Percentiles rank a stretch among this genome's conserved stretches.
These are phyloP conservation scores for Suillus spraguei DNA, from an alignment of 768 basidiomycete species.

Conservation along the genomic window DNA sequence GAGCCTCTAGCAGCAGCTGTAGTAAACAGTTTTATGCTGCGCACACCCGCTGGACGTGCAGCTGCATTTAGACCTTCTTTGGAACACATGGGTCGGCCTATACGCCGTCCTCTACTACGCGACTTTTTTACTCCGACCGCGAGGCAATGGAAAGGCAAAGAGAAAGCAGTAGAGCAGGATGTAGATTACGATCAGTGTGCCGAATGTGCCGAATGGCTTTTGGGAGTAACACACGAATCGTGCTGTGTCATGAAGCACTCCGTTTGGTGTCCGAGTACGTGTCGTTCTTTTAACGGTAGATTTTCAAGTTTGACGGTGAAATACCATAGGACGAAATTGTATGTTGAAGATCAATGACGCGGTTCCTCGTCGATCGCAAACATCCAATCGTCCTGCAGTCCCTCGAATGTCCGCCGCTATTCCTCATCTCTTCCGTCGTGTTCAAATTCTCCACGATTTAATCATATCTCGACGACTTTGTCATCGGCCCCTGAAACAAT, in stretches of 20 bases:
- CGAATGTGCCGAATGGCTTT: slow-evolving; percentile 7
- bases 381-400: slow-evolving; percentile 15
- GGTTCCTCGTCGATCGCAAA: slow-evolving; percentile 27
- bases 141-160: slow-evolving; percentile 56
- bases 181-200: slow-evolving; percentile 33
- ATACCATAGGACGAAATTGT: slow-evolving; percentile 34
- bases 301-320: slow-evolving; percentile 1
- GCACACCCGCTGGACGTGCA: slow-evolving; percentile 26
- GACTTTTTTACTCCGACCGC: slow-evolving; percentile 62
- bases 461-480: slow-evolving; percentile 16
- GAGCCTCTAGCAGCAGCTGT: slow-evolving; percentile 62
- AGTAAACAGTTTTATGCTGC: slow-evolving; percentile 47
- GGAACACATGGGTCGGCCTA: slow-evolving; percentile 31
- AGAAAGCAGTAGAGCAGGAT: slow-evolving; percentile 38
- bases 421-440: slow-evolving; percentile 21
- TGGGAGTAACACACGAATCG: slow-evolving; percentile 37
- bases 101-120: slow-evolving; percentile 36
- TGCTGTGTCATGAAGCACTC: slow-evolving; percentile 50
- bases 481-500: slow-evolving; percentile 10
- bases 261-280: slow-evolving; percentile 52
- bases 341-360: slow-evolving; percentile 41
- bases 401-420: slow-evolving; percentile 26
- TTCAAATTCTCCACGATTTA: slow-evolving; percentile 11
- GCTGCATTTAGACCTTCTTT: slow-evolving; percentile 32
- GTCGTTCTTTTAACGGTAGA: slow-evolving; percentile 9